These are phyloP conservation scores for Pseudogymnoascus sp. DNA, from an alignment of 2,329 filamentous ascomycete genomes.

Conservation along the genomic window DNA sequence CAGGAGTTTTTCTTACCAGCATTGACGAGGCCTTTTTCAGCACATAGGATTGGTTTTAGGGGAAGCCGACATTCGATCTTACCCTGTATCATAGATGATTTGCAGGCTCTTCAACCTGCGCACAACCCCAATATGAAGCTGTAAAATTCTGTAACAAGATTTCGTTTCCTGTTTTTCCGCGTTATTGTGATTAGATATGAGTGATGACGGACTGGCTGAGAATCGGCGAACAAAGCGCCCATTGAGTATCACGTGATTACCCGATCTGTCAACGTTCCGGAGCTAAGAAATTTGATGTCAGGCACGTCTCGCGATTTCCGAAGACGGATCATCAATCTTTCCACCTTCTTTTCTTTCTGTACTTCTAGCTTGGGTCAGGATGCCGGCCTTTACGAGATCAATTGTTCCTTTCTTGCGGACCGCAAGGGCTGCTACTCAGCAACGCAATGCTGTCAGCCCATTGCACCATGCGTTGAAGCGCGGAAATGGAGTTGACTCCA, in stretches of 20 bases:
- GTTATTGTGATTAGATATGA: constrained; percentile 4
- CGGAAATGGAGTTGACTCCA: constrained; percentile 55
- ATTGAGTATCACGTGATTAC: not conserved
- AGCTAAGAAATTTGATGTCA: constrained; percentile 12
- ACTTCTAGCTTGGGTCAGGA: constrained; percentile 38
- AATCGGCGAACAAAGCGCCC: not conserved
- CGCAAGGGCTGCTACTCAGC: constrained; percentile 63
- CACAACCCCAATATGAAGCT: not conserved
- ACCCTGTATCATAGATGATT: not conserved
- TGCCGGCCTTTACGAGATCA: constrained; percentile 74
- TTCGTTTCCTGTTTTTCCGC: not conserved
- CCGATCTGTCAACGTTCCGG: not conserved
- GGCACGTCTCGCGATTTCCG: constrained; percentile 8
- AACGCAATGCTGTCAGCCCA: constrained; percentile 61
- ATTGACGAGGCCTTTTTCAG: not conserved
- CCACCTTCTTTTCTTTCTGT: constrained; percentile 16
- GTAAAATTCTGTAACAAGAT: not conserved
- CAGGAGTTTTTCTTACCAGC: not conserved
- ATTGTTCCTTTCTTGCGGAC: constrained; percentile 73
- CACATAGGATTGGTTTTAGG: not conserved
- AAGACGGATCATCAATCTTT: constrained; percentile 4
- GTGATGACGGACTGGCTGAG: not conserved
- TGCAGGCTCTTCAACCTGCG: not conserved
- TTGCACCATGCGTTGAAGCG: constrained; percentile 60
- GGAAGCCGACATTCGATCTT: not conserved